phyloP scores from a whole-genome alignment of 2,329 filamentous ascomycete species.

The Aspergillus cejpii region DNA sequence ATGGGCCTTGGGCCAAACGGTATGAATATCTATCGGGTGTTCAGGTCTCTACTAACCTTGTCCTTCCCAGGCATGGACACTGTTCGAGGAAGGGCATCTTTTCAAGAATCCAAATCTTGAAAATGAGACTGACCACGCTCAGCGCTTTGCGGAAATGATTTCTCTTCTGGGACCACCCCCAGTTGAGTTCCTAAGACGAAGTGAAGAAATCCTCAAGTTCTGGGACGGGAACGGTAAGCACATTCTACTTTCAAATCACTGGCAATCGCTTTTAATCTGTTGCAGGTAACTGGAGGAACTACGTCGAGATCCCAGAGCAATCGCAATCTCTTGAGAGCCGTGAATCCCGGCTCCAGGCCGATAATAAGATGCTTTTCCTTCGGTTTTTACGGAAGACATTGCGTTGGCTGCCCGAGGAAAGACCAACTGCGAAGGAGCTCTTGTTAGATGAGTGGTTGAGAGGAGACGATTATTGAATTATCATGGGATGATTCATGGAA shows the following conservation, averaged over 20 bases:
- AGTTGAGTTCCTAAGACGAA: constrained; percentile 22
- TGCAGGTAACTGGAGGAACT: constrained; percentile 24
- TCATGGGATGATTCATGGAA: too few species aligned
- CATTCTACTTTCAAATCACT: background rate
- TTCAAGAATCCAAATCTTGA: constrained; percentile 34
- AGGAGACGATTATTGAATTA: constrained; percentile 11
- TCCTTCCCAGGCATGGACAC: constrained; percentile 31
- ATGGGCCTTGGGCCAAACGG: constrained; percentile 45
- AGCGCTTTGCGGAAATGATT: constrained; percentile 42
- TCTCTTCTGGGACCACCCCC: constrained; percentile 39
- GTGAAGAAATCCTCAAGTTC: constrained; percentile 27
- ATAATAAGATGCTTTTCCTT: constrained; percentile 21
- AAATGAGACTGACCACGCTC: constrained; percentile 28
- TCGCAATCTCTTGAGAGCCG: constrained; percentile 20
- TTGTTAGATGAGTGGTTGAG: constrained; percentile 13
- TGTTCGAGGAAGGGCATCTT: constrained; percentile 40
- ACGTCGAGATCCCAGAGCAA: constrained; percentile 18
- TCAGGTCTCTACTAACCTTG: constrained; percentile 4
- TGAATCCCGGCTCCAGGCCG: constrained; percentile 20
- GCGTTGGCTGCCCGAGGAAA: constrained; percentile 25
- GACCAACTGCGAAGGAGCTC: constrained; percentile 19
- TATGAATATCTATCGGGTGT: constrained; percentile 19
- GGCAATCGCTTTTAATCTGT: constrained; percentile 4
- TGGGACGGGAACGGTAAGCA: constrained; percentile 30
- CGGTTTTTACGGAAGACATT: constrained; percentile 26